Base-by-base conservation (phyloP, 169 alveolate species). In the Plasmodium vivax region DNA sequence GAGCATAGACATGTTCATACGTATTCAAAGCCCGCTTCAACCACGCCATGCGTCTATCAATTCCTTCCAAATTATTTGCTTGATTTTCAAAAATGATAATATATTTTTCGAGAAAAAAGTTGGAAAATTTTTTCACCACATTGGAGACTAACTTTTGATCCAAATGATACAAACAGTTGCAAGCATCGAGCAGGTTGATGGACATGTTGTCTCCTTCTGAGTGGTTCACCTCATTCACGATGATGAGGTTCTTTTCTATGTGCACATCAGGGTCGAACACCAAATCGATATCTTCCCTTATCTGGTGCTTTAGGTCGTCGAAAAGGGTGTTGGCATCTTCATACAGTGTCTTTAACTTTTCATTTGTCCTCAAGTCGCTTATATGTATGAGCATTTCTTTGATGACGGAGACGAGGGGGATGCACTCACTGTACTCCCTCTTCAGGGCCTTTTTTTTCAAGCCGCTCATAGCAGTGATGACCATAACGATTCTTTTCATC, bases 21-120 rank as follows among this genome's bases (percentile, higher is more conserved):
- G 79, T 92, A 92, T 92, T 92, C 45, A 92, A 36, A 7, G 80
- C 34, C 5, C 95, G 83, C 23, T 92, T 92, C 32, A 92, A 30
- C 95, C 95, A 92, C 5, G 95, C 84, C 68, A 92, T 27, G 75
- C 95, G 41, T 72, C 95, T 81, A 32, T 92, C 95, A 4, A 92
- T 82, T 36, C 74, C 84, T 47, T 92, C 92, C n/a, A 92, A 92
- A n/a, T 83, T 92, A 30, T 92, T 41, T 16, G 58, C 85, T 47
- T 92, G 92, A 82, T 92, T 92, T 14, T 71, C 72, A 82, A 92
- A 92, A 47, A 92, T 82, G 5, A 47, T 47, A 19, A 82, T 71
- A 27, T 82, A 92, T 82, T 92, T 92, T 51, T 92, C 92, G 82
- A 92, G 77, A 73, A 81, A 82, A 82, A 92, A 92, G 58, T 43